Evolutionary conservation across 805 yeast species (phyloP).

Genomic region (Kazachstania taianensis): DNA sequence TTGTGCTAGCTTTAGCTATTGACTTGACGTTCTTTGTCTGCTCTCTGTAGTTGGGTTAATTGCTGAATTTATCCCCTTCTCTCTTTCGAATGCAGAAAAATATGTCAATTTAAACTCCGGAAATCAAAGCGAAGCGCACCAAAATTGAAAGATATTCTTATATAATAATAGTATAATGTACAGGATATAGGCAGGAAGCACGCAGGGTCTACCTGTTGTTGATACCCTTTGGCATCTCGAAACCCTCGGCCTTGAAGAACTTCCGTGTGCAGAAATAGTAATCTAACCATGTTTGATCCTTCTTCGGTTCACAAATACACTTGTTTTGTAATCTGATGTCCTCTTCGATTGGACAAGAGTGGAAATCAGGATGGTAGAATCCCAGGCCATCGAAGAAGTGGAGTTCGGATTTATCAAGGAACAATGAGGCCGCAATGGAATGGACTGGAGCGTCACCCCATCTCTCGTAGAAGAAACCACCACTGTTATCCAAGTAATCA

Average conservation of each 20-base stretch:
- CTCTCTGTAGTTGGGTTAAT: too few species aligned
- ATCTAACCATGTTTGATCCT: constrained; percentile 62
- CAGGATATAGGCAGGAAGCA: neutral
- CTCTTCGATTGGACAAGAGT: constrained; percentile 48
- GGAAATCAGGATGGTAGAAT: constrained; percentile 61
- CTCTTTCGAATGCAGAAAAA: neutral
- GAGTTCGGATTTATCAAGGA: constrained; percentile 45
- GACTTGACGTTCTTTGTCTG: too few species aligned
- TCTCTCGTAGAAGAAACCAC: constrained; percentile 78
- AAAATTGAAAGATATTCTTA: neutral
- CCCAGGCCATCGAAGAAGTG: constrained; percentile 72
- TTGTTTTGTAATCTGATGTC: constrained; percentile 46
- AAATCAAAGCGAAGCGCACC: neutral
- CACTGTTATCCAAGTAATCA: constrained; percentile 49
- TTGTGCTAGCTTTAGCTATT: too few species aligned
- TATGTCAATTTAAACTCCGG: neutral
- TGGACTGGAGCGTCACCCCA: constrained; percentile 97
- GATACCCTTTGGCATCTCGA: constrained; percentile 5
- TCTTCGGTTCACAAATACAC: constrained; percentile 49
- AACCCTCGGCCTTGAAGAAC: constrained; percentile 34
- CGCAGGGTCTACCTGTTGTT: neutral
- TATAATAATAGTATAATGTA: neutral
- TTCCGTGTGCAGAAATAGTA: constrained; percentile 59
- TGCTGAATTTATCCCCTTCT: too few species aligned
- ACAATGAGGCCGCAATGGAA: constrained; percentile 59